These are phyloP conservation scores for Neospermospora avenae DNA, from an alignment of 2,329 filamentous ascomycete species.

Conservation along the genomic window DNA sequence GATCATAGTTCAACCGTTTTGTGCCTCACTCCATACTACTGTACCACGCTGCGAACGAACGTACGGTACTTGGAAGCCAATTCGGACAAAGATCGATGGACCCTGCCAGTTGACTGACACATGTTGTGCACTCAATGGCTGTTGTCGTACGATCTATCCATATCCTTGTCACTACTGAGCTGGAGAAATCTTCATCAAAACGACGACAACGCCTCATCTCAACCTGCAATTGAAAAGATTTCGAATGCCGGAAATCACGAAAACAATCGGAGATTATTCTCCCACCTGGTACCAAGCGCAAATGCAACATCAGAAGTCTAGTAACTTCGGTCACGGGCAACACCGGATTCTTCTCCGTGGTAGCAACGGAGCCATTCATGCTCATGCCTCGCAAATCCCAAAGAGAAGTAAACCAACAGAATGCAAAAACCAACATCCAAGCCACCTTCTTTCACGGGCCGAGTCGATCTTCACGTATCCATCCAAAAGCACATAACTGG, in stretches of 20 bases:
- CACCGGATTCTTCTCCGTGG: neutral
- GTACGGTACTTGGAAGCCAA: neutral
- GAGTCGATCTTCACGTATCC: neutral
- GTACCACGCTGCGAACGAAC: neutral
- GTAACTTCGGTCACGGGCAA: neutral
- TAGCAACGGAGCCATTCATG: neutral
- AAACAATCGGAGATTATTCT: neutral
- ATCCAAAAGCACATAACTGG: neutral
- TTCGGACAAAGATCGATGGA: neutral
- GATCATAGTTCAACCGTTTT: neutral
- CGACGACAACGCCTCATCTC: neutral
- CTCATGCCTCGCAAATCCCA: neutral
- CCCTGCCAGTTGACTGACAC: neutral
- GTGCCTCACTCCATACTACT: constrained; percentile 4
- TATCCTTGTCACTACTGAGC: neutral
- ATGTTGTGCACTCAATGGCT: constrained; percentile 1
- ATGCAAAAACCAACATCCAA: neutral
- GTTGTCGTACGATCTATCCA: neutral
- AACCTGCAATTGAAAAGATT: neutral
- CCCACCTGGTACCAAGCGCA: neutral
- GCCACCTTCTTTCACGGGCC: neutral
- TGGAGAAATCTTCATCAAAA: too few relatives aligned
- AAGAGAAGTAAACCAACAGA: neutral
- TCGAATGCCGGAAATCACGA: neutral
- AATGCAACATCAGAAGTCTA: neutral